Evolutionary conservation across 352 stramenopile species (phyloP), one percentile per base, ranked within the genome.

Genomic region (Pythium brassicae): DNA sequence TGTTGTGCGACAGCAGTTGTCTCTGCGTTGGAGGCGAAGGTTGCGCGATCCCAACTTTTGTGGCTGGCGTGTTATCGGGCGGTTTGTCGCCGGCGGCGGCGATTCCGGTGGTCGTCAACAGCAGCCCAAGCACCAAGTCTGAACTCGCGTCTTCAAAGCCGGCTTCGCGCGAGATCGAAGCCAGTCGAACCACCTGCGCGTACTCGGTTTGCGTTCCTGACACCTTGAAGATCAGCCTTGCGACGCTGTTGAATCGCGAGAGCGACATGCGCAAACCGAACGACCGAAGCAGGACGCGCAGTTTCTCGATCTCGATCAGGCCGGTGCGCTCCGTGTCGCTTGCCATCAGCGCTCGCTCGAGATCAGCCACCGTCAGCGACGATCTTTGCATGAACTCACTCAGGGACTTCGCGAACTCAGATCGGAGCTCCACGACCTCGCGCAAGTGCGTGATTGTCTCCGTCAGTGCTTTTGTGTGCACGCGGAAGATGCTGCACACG

Each of bases 231-330:
- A 88, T 55, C 49, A 88, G 49, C 68, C 69, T 72, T 0, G 69
- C 72, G 27, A 88, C 74, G 40, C 61, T 80, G 58, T 88, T 85
- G 44, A 88, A 88, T 26, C 74, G 72, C 26, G 83, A 85, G 32
- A 71, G 59, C 11, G 78, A 83, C 25, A 86, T 54, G 11, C 56
- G 57, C 40, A 83, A 84, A 34, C 76, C 76, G 48, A 86, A 73
- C 3, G 37, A 49, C 7, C 48, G 48, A 12, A 88, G 48, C 22
- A 83, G 65, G 3, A 49, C 20, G 1, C 76, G 76, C 11, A 87
- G 57, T 22, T 71, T 62, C 22, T 83, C 70, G 12, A 86, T 44
- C 10, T 79, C 68, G 10, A 89, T 58, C 12, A 73, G 37, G 0
- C 78, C 78, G 3, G 53, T 72, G 4, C 27, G 46, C 2, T 42